Evolutionary conservation across 2,329 filamentous ascomycete genomes (phyloP).

Genomic region (Tolypocladium paradoxum): DNA sequence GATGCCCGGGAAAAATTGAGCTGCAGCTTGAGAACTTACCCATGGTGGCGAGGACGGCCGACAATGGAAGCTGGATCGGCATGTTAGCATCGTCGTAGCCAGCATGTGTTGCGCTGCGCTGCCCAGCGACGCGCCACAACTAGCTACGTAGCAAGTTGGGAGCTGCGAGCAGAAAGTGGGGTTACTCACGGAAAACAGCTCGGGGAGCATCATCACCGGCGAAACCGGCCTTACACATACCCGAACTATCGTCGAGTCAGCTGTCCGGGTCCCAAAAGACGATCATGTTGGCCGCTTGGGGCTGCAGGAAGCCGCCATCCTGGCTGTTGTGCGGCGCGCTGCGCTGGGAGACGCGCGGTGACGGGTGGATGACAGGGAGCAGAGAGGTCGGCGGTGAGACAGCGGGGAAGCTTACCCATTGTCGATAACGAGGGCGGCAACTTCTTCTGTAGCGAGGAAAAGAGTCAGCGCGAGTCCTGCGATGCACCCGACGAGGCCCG

Average conservation of each 20-base stretch:
- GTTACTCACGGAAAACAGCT: conserved; percentile 96
- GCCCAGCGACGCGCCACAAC: conserved; percentile 4
- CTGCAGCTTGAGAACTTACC: conserved; percentile 51
- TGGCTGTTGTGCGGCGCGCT: background rate
- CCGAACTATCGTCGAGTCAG: conserved; percentile 63
- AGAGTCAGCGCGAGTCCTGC: conserved; percentile 27
- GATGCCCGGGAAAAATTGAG: background rate
- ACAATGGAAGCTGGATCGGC: conserved; percentile 78
- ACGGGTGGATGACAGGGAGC: conserved; percentile 9
- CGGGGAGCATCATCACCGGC: conserved; percentile 99
- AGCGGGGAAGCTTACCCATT: conserved; percentile 82
- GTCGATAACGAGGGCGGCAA: conserved; percentile 99
- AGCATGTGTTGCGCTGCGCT: conserved; percentile 2
- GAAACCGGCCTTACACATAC: conserved; percentile 99
- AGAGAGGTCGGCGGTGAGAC: conserved; percentile 23
- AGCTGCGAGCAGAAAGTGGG: conserved; percentile 20
- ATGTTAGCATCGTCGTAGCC: conserved; percentile 22
- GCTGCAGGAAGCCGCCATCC: background rate
- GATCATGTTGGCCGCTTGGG: background rate
- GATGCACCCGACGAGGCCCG: conserved; percentile 1
- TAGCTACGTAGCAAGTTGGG: conserved; percentile 7
- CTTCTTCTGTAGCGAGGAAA: conserved; percentile 70
- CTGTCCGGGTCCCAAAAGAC: conserved; percentile 4
- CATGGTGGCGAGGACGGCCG: conserved; percentile 98
- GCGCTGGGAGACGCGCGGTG: background rate